These are phyloP conservation scores for Pseudogymnoascus pannorum DNA, from an alignment of 2,329 filamentous ascomycete genomes.

Conservation along the genomic window DNA sequence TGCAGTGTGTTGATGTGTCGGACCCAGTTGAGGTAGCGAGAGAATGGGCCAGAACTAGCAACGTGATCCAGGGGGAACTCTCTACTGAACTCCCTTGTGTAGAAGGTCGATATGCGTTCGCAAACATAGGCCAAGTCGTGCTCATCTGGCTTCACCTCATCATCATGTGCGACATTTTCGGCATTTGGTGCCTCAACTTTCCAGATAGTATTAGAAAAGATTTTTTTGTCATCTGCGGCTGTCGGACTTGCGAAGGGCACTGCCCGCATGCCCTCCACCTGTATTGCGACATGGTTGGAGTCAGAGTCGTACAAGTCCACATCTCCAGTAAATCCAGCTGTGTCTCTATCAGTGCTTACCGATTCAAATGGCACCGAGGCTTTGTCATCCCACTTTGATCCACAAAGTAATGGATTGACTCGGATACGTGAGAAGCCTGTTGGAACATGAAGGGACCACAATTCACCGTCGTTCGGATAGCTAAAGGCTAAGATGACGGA, in stretches of 20 bases:
- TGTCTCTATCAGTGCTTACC: not conserved
- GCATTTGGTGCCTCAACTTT: not conserved
- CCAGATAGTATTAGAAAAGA: conserved; percentile 3
- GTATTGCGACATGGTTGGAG: not conserved
- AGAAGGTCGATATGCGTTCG: too few species aligned
- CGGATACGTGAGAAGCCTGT: conserved; percentile 18
- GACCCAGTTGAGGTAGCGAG: too few species aligned
- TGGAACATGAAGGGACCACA: conserved; percentile 20
- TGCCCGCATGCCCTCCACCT: not conserved
- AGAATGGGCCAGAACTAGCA: too few species aligned
- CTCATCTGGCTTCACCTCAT: not conserved
- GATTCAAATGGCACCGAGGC: not conserved
- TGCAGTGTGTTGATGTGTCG: too few species aligned
- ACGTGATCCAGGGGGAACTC: too few species aligned
- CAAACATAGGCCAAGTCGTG: too few species aligned
- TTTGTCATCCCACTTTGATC: not conserved
- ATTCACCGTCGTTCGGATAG: conserved; percentile 17
- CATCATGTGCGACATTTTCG: not conserved
- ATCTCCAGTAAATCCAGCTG: conserved; percentile 9
- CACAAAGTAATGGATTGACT: conserved; percentile 16
- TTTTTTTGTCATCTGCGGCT: not conserved
- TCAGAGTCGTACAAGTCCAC: conserved; percentile 21
- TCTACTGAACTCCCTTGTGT: too few species aligned
- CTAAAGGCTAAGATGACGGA: conserved; percentile 34
- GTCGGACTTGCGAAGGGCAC: not conserved